Percentiles rank a stretch among this genome's conserved stretches.
phyloP scores from a whole-genome alignment of 164 flowering plant genomes.

The Cinnamomum micranthum region DNA sequence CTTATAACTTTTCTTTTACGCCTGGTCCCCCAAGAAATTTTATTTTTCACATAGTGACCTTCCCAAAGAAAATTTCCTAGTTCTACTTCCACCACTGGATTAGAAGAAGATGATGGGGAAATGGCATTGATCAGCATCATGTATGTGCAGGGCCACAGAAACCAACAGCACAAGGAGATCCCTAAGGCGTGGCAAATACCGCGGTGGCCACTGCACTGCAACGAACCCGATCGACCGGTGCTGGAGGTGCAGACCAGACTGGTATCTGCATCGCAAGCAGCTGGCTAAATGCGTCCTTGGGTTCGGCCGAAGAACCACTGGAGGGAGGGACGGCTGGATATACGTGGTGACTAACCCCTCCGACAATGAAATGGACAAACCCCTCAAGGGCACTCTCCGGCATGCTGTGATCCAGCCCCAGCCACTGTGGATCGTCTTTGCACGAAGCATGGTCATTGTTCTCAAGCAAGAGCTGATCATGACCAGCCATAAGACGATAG shows the following conservation, averaged over 20 bases:
- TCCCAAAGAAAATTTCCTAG: too few species aligned
- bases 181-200: slow-evolving; percentile 3
- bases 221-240: slow-evolving; percentile 80
- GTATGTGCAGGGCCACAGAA: slow-evolving; percentile 24
- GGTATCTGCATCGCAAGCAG: slow-evolving; percentile 46
- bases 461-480: slow-evolving; percentile 42
- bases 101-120: too few species aligned
- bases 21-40: too few species aligned
- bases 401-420: slow-evolving; percentile 54
- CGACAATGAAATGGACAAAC: slow-evolving; percentile 49
- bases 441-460: slow-evolving; percentile 42
- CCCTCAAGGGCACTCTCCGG: slow-evolving; percentile 73
- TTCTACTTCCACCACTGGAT: neutral
- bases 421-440: slow-evolving; percentile 70
- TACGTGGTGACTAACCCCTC: slow-evolving; percentile 54
- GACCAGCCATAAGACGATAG: slow-evolving; percentile 30
- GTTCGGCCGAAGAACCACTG: slow-evolving; percentile 47
- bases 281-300: slow-evolving; percentile 55
- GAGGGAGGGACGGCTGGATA: slow-evolving; percentile 47
- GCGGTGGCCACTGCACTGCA: slow-evolving; percentile 37
- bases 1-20: too few species aligned
- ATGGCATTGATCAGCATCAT: too few species aligned
- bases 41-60: too few species aligned
- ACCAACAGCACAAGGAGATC: slow-evolving; percentile 49
- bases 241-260: slow-evolving; percentile 58